These are phyloP conservation scores for Macrolepiota dolichaula DNA, from an alignment of 768 basidiomycete species.

Conservation along the genomic window DNA sequence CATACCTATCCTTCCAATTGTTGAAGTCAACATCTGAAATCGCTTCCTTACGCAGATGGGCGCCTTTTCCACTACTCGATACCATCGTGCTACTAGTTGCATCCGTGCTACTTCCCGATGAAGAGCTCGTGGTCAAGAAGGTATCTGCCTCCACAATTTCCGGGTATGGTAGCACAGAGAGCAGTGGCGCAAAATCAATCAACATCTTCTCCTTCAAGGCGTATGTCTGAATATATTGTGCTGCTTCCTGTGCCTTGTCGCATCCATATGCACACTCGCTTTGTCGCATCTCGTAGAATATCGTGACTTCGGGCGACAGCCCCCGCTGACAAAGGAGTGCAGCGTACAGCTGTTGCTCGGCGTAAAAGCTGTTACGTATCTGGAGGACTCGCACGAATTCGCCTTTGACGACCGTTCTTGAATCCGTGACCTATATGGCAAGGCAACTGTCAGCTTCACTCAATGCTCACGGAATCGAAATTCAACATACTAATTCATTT, in stretches of 20 bases:
- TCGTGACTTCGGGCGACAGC: constrained; percentile 4
- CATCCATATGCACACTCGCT: constrained; percentile 10
- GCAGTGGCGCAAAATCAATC: background rate
- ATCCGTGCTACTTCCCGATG: background rate
- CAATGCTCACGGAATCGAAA: background rate
- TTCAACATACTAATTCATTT: constrained; percentile 4
- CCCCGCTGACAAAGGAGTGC: constrained; percentile 2
- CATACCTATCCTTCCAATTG: constrained; percentile 11
- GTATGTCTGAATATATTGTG: constrained; percentile 2
- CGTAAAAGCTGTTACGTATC: constrained; percentile 11
- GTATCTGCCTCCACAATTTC: background rate
- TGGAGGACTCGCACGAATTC: constrained; percentile 10
- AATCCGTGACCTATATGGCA: constrained; percentile 1
- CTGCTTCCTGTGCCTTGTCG: constrained; percentile 6
- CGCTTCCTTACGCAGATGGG: background rate
- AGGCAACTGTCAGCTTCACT: background rate
- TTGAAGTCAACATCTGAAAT: constrained; percentile 9
- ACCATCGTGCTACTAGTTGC: background rate
- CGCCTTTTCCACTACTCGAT: background rate
- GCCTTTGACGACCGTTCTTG: constrained; percentile 1
- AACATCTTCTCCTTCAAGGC: background rate
- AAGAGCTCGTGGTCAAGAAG: background rate
- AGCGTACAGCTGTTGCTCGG: constrained; percentile 3
- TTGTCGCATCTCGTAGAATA: constrained; percentile 11
- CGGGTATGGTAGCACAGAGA: constrained; percentile 7